phyloP scores from a whole-genome alignment of 805 yeast genomes.

The Yamadazyma ubonensis region DNA sequence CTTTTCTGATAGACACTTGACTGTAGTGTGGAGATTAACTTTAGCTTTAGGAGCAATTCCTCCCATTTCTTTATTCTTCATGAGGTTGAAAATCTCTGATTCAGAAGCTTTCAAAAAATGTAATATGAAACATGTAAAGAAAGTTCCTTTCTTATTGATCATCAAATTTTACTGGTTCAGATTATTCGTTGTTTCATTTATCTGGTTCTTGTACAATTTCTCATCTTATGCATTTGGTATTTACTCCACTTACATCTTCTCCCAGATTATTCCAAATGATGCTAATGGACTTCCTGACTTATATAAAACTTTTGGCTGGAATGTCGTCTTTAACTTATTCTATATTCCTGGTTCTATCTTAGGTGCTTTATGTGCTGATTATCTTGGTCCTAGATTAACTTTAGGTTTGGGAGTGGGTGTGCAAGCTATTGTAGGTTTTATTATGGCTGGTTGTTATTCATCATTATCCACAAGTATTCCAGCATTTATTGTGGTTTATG shows the following conservation, averaged over 20 bases:
- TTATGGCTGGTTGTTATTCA: slow-evolving; percentile 73
- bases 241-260: slow-evolving; percentile 72
- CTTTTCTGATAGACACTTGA: slow-evolving; percentile 65
- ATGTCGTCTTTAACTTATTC: slow-evolving; percentile 80
- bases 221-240: slow-evolving; percentile 84
- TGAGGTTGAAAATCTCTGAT: slow-evolving; percentile 76
- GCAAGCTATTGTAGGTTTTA: slow-evolving; percentile 79
- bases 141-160: slow-evolving; percentile 65
- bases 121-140: slow-evolving; percentile 57
- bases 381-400: slow-evolving; percentile 86
- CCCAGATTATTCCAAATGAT: slow-evolving; percentile 46
- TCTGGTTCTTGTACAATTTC: slow-evolving; percentile 93
- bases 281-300: slow-evolving; percentile 47
- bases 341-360: slow-evolving; percentile 87
- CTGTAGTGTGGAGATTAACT: slow-evolving; percentile 88
- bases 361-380: slow-evolving; percentile 86
- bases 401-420: slow-evolving; percentile 62
- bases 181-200: slow-evolving; percentile 61
- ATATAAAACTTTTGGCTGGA: slow-evolving; percentile 86
- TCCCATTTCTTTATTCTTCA: slow-evolving; percentile 71
- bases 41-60: slow-evolving; percentile 89
- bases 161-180: slow-evolving; percentile 85
- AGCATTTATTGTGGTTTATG: slow-evolving; percentile 81
- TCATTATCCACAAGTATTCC: slow-evolving; percentile 60
- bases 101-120: slow-evolving; percentile 68